Evolutionary conservation across 148 eudicot species (phyloP).

Genomic region (Cornus florida): DNA sequence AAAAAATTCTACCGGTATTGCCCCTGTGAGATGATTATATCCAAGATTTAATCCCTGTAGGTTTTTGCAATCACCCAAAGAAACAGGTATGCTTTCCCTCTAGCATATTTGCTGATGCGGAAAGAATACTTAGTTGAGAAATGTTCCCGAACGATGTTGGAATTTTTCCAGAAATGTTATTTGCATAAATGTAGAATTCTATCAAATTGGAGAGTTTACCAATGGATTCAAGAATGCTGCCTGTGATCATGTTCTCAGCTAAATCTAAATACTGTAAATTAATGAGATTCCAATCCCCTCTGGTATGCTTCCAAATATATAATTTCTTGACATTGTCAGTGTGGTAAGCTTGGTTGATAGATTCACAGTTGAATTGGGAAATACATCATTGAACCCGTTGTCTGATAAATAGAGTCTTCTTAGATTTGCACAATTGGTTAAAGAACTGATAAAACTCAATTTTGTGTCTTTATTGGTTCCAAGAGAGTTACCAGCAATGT

Average conservation of each 20-base stretch:
- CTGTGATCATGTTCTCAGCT: neutral
- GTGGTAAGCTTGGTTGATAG: neutral
- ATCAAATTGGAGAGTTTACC: conserved; percentile 15
- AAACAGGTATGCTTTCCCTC: conserved; percentile 16
- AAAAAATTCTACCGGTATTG: neutral
- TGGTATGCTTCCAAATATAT: conserved; percentile 17
- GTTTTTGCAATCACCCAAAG: conserved; percentile 14
- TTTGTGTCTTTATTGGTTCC: neutral
- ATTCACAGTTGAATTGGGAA: neutral
- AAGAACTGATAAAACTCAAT: conserved; percentile 1
- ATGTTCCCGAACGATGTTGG: conserved; percentile 20
- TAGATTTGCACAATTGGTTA: conserved; percentile 15
- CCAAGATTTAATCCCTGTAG: conserved; percentile 1
- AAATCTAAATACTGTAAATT: conserved; percentile 4
- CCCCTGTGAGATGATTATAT: conserved; percentile 3
- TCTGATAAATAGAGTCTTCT: neutral
- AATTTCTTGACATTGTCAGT: neutral
- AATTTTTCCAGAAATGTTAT: conserved; percentile 12
- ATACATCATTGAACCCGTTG: neutral
- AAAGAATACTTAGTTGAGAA: conserved; percentile 6
- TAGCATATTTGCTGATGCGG: neutral
- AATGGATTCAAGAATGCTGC: conserved; percentile 15
- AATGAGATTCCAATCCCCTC: conserved; percentile 10
- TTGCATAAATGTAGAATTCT: conserved; percentile 3
- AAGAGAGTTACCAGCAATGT: neutral